phyloP scores from a whole-genome alignment of 2,329 filamentous ascomycete species.

The Ceratocystis lukuohia region DNA sequence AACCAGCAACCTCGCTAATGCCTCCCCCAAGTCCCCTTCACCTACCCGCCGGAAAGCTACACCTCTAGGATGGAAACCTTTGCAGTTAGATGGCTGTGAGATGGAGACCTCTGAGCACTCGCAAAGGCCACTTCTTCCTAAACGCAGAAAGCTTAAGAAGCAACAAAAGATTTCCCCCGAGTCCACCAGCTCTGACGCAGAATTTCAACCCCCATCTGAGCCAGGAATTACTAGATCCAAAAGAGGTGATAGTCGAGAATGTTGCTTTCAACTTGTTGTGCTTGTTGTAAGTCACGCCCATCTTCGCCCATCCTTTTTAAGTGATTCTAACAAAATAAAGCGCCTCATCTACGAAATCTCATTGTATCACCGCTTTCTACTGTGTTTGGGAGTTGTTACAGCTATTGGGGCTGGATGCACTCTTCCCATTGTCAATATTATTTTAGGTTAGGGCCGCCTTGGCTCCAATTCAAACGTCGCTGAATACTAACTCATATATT shows the following conservation, averaged over 20 bases:
- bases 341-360: slow-evolving; percentile 17
- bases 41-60: not conserved
- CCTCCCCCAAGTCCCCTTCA: not conserved
- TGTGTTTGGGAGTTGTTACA: slow-evolving; percentile 13
- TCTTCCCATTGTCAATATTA: slow-evolving; percentile 27
- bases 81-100: not conserved
- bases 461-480: not conserved
- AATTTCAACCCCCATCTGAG: not conserved
- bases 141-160: slow-evolving; percentile 10
- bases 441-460: slow-evolving; percentile 24
- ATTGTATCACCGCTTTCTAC: slow-evolving; percentile 10
- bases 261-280: not conserved
- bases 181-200: not conserved
- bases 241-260: not conserved
- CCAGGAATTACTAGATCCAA: not conserved
- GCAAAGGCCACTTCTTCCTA: not conserved
- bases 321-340: slow-evolving; percentile 10
- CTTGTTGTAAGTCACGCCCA: slow-evolving; percentile 10
- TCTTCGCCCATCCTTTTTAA: not conserved
- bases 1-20: not conserved
- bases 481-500: not conserved
- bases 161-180: not conserved
- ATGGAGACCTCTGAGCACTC: not conserved
- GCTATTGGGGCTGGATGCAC: slow-evolving; percentile 20
- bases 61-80: not conserved